Evolutionary conservation across 345 rosid genomes (phyloP).

Genomic region (thale cress (Arabidopsis thaliana)): TAIR10.1 NC_003071.7:1662501-1663000

Average conservation of each 20-base stretch:
- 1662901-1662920: neutral
- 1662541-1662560: conserved; percentile 69
- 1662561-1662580: conserved; percentile 55
- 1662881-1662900: neutral
- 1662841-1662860: conserved; percentile 4
- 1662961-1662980: conserved; percentile 5
- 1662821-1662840: conserved; percentile 10
- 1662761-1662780: conserved; percentile 10
- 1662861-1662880: neutral
- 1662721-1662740: conserved; percentile 83
- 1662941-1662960: neutral
- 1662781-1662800: neutral
- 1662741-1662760: conserved; percentile 58
- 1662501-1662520: conserved; percentile 58
- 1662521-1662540: conserved; percentile 58
- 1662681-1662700: conserved; percentile 97
- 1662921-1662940: conserved; percentile 1
- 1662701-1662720: conserved; percentile 93
- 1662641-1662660: conserved; percentile 25
- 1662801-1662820: neutral
- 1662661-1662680: conserved; percentile 86
- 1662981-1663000: neutral
- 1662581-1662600: conserved; percentile 59
- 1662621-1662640: neutral
- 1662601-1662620: neutral